Evolutionary conservation across 257 asterid species (phyloP).

Genomic region (Anisodus tanguticus): DNA sequence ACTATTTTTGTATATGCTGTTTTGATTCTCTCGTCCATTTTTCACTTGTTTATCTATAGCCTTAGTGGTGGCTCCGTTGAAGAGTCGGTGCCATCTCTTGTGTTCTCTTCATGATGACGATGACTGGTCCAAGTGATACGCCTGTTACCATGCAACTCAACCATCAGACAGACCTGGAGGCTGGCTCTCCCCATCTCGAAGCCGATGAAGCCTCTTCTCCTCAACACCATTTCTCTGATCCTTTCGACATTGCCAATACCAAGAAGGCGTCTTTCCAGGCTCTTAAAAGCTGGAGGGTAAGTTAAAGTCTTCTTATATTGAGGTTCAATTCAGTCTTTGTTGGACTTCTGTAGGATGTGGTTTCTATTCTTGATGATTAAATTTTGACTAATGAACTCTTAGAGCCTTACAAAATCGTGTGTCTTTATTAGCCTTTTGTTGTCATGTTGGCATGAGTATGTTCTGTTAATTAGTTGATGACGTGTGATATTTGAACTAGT

Average conservation of each 20-base stretch:
- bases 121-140: conserved; percentile 31
- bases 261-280: conserved; percentile 71
- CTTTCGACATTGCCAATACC: conserved; percentile 79
- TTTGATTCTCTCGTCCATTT: conserved; percentile 3
- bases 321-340: background rate
- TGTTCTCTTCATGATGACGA: conserved; percentile 7
- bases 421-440: background rate
- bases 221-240: conserved; percentile 60
- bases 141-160: conserved; percentile 29
- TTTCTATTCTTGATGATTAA: background rate
- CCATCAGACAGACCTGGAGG: conserved; percentile 49
- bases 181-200: conserved; percentile 33
- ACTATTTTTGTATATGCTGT: background rate
- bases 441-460: background rate
- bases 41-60: background rate
- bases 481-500: background rate
- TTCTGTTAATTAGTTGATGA: background rate
- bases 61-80: conserved; percentile 42
- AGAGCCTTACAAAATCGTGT: background rate
- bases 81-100: conserved; percentile 64
- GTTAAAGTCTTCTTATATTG: conserved; percentile 27
- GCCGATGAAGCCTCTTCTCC: conserved; percentile 41
- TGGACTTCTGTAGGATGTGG: background rate
- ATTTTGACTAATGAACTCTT: background rate
- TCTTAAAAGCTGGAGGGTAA: conserved; percentile 95